Evolutionary conservation across 345 rosid genomes (phyloP).

Genomic region (Gossypioides kirkii): DNA sequence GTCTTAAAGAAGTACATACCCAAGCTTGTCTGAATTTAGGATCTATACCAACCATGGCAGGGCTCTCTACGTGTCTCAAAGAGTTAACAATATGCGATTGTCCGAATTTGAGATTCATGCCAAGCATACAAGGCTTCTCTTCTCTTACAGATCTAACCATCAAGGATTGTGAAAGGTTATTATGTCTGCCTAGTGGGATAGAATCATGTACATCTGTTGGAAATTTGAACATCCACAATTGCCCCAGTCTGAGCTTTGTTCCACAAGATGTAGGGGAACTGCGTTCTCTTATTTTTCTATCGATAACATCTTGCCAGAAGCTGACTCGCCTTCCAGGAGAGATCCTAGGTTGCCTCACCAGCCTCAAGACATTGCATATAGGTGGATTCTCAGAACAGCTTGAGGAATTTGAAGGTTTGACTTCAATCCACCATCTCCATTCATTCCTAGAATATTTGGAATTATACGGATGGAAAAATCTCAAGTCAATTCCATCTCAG

Average conservation of each 20-base stretch:
- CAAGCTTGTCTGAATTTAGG: background rate
- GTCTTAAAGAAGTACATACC: background rate
- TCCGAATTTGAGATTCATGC: background rate
- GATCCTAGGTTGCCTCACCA: background rate
- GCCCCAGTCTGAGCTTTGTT: background rate
- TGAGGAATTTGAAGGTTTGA: background rate
- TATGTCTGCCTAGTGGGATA: background rate
- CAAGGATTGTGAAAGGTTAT: background rate
- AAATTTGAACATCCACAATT: background rate
- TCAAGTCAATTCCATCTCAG: background rate
- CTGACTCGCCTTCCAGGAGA: background rate
- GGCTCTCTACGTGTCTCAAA: background rate
- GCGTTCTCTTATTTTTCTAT: background rate
- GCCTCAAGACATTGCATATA: background rate
- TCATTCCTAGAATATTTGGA: background rate
- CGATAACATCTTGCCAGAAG: background rate
- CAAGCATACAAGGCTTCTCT: background rate
- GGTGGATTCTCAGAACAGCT: background rate
- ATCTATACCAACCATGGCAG: background rate
- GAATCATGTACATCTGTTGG: background rate
- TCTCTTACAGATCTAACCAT: background rate
- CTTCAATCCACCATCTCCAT: background rate
- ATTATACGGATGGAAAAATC: background rate
- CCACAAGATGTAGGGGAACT: background rate
- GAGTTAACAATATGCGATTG: background rate